Evolutionary conservation across 1,139 yeast genomes (phyloP).

Genomic region (Blastobotrys arbuscula): DNA sequence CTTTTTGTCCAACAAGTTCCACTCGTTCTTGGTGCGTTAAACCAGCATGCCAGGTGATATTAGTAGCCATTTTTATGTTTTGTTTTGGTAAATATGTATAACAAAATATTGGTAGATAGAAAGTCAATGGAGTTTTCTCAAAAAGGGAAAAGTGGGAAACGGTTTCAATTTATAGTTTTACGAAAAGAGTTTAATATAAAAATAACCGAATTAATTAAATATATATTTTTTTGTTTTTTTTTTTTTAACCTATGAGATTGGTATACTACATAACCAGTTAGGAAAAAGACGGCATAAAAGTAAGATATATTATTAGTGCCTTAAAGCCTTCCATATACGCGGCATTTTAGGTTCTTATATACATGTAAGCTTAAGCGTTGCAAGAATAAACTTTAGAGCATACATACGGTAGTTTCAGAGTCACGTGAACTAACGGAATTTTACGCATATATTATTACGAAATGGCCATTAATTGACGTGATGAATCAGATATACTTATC

Average conservation of each 20-base stretch:
- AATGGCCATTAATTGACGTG: too few species aligned
- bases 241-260: neutral
- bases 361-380: neutral
- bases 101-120: too few species aligned
- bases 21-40: constrained; percentile 77
- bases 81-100: neutral
- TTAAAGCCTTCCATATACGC: neutral
- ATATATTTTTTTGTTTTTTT: too few species aligned
- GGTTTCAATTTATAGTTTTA: neutral
- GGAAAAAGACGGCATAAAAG: too few species aligned
- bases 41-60: constrained; percentile 94
- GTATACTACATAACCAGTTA: too few species aligned
- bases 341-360: neutral
- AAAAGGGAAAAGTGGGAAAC: neutral
- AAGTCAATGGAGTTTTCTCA: neutral
- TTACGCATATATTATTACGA: constrained; percentile 2
- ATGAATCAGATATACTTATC: too few species aligned
- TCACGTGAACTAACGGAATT: constrained; percentile 3
- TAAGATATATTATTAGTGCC: too few species aligned
- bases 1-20: constrained; percentile 67
- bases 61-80: constrained; percentile 66
- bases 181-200: too few species aligned
- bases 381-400: too few species aligned
- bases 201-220: too few species aligned
- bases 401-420: too few species aligned